phyloP scores from a whole-genome alignment of 306 rosid species.

The Urtica urens region DNA sequence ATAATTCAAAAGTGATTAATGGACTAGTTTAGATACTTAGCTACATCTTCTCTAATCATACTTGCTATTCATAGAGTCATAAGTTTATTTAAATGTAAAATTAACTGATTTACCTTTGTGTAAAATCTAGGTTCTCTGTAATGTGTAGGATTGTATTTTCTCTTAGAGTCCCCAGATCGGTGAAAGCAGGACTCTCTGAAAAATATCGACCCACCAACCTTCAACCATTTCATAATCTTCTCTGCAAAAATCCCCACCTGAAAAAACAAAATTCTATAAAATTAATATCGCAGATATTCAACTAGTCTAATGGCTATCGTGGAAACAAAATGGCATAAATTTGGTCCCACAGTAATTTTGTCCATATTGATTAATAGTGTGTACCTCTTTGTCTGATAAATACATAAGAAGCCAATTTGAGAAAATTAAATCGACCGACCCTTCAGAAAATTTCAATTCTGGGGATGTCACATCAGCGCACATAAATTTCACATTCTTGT shows the following conservation, averaged over 20 bases:
- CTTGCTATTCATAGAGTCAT: no score
- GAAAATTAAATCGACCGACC: conserved; percentile 66
- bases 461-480: conserved; percentile 89
- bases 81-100: background rate
- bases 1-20: no score
- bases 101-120: conserved; percentile 80
- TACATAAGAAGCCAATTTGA: conserved; percentile 98
- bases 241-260: conserved; percentile 63
- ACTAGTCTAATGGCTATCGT: background rate
- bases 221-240: conserved; percentile 80
- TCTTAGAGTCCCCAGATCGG: conserved; percentile 89
- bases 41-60: no score
- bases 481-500: conserved; percentile 65
- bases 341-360: background rate
- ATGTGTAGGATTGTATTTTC: conserved; percentile 89
- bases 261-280: background rate
- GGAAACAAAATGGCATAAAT: no score
- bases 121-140: conserved; percentile 90
- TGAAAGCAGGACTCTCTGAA: conserved; percentile 96
- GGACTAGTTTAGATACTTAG: no score
- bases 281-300: background rate
- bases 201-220: conserved; percentile 71
- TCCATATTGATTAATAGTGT: background rate
- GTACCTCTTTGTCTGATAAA: conserved; percentile 82
- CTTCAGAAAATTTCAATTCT: conserved; percentile 43